Base-by-base conservation (phyloP, 768 basidiomycete species). In the Ephemerocybe angulata region DNA sequence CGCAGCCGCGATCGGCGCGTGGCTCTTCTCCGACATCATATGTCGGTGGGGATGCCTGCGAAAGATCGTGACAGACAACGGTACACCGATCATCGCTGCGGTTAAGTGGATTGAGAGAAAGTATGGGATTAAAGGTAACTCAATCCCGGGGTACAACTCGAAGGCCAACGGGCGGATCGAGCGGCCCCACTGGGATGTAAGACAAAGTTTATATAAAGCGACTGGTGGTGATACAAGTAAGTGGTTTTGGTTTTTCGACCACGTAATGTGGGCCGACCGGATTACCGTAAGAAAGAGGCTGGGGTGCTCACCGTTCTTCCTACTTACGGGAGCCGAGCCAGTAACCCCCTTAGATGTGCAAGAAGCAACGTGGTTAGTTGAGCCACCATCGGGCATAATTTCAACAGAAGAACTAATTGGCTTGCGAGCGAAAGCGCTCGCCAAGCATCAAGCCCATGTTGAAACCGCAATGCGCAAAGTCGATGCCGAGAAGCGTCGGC, bases 51-150 rank as follows among this genome's bases (percentile, higher is more conserved):
- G 75, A 1, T 63, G 68, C 13, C 19, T 76, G 0, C n/a, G 12
- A 0, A 62, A 71, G 22, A 72, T 80, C 17, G 67, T 78, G 0
- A 75, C 71, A 0, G 76, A 81, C 55, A 81, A 80, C 43, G 64
- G 66, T 0, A 35, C 40, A 4, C 53, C 60, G 1, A 65, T 66
- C 37, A 37, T 52, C n/a, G 56, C 58, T 7, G 64, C 65, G 0
- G 29, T 63, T 2, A 44, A 43, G 2, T 63, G 58, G 55, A 33
- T 67, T 3, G 31, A 43, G 15, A 24, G 61, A 28, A 65, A 65
- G 25, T 69, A 65, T 53, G 59, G 38, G 25, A 61, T 65, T 24
- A 55, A 56, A 22, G 54, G 57, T 3, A 61, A 64, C 13, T 41
- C 42, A 2, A 63, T 65, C 4, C 62, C 62, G 3, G 37, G 58